phyloP scores from a whole-genome alignment of 192 early-diverging fungal genomes.

The Mortierella hygrophila region DNA sequence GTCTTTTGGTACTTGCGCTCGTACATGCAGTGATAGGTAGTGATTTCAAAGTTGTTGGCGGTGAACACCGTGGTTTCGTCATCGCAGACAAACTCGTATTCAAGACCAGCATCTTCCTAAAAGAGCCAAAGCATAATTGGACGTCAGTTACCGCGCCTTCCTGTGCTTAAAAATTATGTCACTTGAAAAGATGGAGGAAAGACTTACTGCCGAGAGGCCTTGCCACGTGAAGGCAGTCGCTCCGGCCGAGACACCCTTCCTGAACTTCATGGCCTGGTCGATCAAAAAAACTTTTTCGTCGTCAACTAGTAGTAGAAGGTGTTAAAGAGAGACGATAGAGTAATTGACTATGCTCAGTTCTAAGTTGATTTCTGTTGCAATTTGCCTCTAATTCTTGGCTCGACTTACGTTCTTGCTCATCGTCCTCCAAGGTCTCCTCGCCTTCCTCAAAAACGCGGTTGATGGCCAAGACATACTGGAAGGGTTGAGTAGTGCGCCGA shows the following conservation, averaged over 20 bases:
- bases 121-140: constrained; percentile 1
- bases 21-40: constrained; percentile 76
- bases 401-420: constrained; percentile 58
- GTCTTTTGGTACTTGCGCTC: constrained; percentile 63
- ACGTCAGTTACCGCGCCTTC: background rate
- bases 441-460: constrained; percentile 83
- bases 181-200: background rate
- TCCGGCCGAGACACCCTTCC: constrained; percentile 46
- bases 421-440: constrained; percentile 72
- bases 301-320: constrained; percentile 50
- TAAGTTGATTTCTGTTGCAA: background rate
- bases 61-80: constrained; percentile 49
- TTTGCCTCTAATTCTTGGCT: background rate
- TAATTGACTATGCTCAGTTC: background rate
- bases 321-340: background rate
- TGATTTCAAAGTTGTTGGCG: constrained; percentile 67
- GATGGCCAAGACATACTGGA: constrained; percentile 85
- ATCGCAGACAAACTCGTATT: constrained; percentile 65
- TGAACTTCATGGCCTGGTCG: constrained; percentile 67
- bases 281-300: constrained; percentile 82
- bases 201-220: constrained; percentile 60
- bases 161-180: background rate
- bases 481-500: constrained; percentile 70
- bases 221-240: constrained; percentile 65
- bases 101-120: constrained; percentile 53